Conservation (phyloP, 257 asterid species). For the Nicotiana obtusifolia region DNA sequence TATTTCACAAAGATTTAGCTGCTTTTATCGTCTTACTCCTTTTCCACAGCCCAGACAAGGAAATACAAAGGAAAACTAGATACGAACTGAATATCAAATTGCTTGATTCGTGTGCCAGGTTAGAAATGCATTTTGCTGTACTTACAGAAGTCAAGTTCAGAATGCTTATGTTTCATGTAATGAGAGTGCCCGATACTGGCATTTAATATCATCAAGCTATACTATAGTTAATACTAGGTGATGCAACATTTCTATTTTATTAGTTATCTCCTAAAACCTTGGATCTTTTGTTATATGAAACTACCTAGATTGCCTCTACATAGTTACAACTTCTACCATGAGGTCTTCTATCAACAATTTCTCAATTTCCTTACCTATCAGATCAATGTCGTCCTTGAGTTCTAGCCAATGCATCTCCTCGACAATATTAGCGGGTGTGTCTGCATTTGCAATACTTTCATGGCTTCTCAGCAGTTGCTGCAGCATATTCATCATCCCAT, state of each 20-base stretch:
- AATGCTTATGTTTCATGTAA: neutral
- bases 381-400: slow-evolving; percentile 34
- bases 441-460: slow-evolving; percentile 22
- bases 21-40: neutral
- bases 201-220: neutral
- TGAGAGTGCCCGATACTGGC: neutral
- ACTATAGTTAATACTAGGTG: slow-evolving; percentile 3
- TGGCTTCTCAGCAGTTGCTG: slow-evolving; percentile 28
- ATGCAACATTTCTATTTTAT: slow-evolving; percentile 9
- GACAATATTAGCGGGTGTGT: slow-evolving; percentile 26
- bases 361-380: slow-evolving; percentile 57
- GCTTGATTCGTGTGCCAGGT: neutral
- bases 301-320: slow-evolving; percentile 14
- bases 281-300: slow-evolving; percentile 3
- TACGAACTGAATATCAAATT: neutral
- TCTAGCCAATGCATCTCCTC: slow-evolving; percentile 66
- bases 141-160: neutral
- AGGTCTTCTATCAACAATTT: slow-evolving; percentile 57
- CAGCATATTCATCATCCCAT: slow-evolving; percentile 34
- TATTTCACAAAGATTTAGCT: neutral
- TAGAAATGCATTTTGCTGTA: neutral
- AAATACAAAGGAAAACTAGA: neutral
- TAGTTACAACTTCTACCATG: slow-evolving; percentile 31
- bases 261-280: neutral
- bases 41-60: neutral